Evolutionary conservation across 148 eudicot species (phyloP).

Genomic region (Silene uniflora): DNA sequence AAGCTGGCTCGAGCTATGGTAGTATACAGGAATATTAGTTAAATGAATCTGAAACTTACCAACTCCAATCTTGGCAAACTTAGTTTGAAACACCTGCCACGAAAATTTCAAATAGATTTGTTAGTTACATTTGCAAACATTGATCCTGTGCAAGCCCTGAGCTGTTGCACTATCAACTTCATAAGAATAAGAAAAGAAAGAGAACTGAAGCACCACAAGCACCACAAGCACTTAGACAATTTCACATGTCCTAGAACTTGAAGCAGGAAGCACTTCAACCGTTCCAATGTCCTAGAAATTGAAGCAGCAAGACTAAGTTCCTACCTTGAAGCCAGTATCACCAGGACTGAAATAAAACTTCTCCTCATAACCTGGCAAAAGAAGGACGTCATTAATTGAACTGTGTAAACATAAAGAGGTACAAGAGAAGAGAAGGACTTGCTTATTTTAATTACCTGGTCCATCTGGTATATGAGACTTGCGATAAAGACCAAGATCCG

Average conservation of each 20-base stretch:
- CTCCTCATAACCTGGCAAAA: conserved; percentile 78
- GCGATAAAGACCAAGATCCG: conserved; percentile 89
- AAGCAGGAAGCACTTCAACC: background rate
- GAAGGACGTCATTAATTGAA: background rate
- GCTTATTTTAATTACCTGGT: conserved; percentile 51
- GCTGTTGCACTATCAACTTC: background rate
- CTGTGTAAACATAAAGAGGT: background rate
- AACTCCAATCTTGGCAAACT: conserved; percentile 94
- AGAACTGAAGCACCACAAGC: no score
- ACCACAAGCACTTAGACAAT: no score
- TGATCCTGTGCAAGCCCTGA: background rate
- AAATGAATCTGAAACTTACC: conserved; percentile 44
- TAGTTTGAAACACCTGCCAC: conserved; percentile 82
- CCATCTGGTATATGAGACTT: conserved; percentile 98
- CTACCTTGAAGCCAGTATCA: conserved; percentile 96
- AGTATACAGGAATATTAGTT: background rate
- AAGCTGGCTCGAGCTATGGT: no score
- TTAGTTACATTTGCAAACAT: conserved; percentile 17
- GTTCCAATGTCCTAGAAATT: background rate
- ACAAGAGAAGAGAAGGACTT: background rate
- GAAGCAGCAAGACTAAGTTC: conserved; percentile 10
- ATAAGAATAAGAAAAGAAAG: background rate
- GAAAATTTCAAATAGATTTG: conserved; percentile 10
- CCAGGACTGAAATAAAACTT: conserved; percentile 95
- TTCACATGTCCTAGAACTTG: no score